These are phyloP conservation scores for Leccinum obscurum DNA, from an alignment of 768 basidiomycete genomes.

Conservation along the genomic window DNA sequence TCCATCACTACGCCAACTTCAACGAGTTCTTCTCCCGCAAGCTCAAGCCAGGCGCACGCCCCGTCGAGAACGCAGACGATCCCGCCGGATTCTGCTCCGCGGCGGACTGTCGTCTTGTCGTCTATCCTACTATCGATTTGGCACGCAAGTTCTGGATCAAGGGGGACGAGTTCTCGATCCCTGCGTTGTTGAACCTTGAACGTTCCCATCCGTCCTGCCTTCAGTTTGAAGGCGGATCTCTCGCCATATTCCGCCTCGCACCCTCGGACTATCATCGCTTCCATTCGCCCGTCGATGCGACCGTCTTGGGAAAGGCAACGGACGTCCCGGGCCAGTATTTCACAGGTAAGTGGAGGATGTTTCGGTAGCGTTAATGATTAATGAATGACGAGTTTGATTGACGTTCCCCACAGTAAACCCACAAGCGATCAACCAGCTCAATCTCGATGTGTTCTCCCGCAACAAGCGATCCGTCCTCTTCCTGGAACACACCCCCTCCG, in stretches of 20 bases:
- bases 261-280: conserved; percentile 84
- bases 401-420: conserved; percentile 57
- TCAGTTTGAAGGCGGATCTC: conserved; percentile 43
- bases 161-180: conserved; percentile 68
- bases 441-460: conserved; percentile 64
- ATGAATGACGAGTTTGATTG: neutral
- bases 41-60: conserved; percentile 59
- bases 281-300: conserved; percentile 67
- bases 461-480: conserved; percentile 60
- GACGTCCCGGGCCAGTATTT: conserved; percentile 60
- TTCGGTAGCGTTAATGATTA: neutral
- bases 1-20: conserved; percentile 62
- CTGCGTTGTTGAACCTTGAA: conserved; percentile 52
- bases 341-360: conserved; percentile 42
- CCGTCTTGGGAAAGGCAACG: conserved; percentile 39
- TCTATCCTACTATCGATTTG: conserved; percentile 55
- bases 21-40: conserved; percentile 76
- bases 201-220: conserved; percentile 42
- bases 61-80: conserved; percentile 55
- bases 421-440: conserved; percentile 68
- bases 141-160: conserved; percentile 80
- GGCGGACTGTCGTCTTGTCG: conserved; percentile 75
- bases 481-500: conserved; percentile 46
- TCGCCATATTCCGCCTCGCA: conserved; percentile 75
- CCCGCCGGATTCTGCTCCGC: conserved; percentile 56